Evolutionary conservation across 768 basidiomycete species (phyloP), one percentile per base, ranked within the genome.

Genomic region (Mycena capillaripes): DNA sequence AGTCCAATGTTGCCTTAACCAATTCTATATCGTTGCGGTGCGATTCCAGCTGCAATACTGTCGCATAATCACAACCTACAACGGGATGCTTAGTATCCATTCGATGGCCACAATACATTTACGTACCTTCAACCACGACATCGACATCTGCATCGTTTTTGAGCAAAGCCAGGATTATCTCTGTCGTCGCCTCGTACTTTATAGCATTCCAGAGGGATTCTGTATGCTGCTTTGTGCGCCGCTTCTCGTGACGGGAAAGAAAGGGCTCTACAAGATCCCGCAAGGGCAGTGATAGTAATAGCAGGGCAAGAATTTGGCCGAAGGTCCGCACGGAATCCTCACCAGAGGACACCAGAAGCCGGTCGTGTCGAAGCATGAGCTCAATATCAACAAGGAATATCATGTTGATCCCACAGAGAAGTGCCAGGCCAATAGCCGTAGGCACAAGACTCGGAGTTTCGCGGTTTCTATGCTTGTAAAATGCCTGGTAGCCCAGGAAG

Each of bases 221-320:
- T 23, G 32, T 23, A 10, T 36, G 32, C 46, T 58, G 55, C 30
- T n/a, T 60, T 14, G 29, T 27, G 1, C 21, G 40, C n/a, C 42
- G 48, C 4, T 25, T 50, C 17, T 50, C 48, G 27, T 10, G 56
- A 16, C 56, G 56, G 11, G 36, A n/a, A 12, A 58, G 34, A 11
- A 36, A 38, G 34, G 56, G 34, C 23, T 44, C 58, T 9, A 59
- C 21, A 4, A 65, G 63, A 32, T 56, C 52, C 0, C 60, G 69
- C 53, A 70, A 38, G 3, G 69, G 69, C n/a, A 70, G 52, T 25
- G 64, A 48, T 19, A 70, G 19, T 10, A 70, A 23, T 4, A 55
- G 19, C 19, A 70, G 23, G 12, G 69, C 60, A 9, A 70, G 59
- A 29, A 63, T 57, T 34, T 70, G 69, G 0, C 69, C 69, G 38